Base-by-base conservation (phyloP, 345 rosid species). In the Acer yangbiense region DNA sequence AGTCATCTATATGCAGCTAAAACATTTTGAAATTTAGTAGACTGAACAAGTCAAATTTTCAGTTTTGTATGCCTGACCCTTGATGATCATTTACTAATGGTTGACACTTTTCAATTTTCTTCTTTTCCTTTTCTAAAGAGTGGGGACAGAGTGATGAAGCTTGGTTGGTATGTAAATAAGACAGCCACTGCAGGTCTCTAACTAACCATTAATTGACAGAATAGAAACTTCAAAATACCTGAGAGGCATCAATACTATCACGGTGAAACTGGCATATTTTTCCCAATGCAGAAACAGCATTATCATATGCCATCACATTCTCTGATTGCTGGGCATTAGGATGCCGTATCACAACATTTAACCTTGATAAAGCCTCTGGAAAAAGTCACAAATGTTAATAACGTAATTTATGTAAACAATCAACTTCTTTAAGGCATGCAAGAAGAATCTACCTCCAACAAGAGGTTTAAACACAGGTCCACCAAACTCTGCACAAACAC, bases 401-500 rank as follows among this genome's bases (percentile, higher is more conserved):
- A 16, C 65, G 68, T 3, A 68, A 65, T 18, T 58, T 14, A 43
- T 13, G 44, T 52, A 41, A 48, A 20, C 23, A 52, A 52, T 43
- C 64, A 69, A 66, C 43, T 66, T 9, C 55, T 65, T 16, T 4
- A 71, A 58, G 44, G 64, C 27, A 74, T 64, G 69, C 69, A 8
- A 64, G 68, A 27, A 78, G 74, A 76, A 55, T 41, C 64, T 84
- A 96, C 99, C 99, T 88, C 98, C 98, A 78, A 93, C 97, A 83
- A 97, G 97, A 61, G 95, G 95, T 82, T 93, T 94, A 85, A 97
- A 91, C 29, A 87, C 88, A 32, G 93, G 79, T 55, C 97, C 94
- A 14, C 99, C 99, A 83, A 92, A 91, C 87, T 97, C 99, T n/a
- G 98, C 97, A 90, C 99, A 97, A 72, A 97, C 98, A 82, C 99